Base-by-base conservation (phyloP, 345 rosid genomes). In the Camelina neglecta region DNA sequence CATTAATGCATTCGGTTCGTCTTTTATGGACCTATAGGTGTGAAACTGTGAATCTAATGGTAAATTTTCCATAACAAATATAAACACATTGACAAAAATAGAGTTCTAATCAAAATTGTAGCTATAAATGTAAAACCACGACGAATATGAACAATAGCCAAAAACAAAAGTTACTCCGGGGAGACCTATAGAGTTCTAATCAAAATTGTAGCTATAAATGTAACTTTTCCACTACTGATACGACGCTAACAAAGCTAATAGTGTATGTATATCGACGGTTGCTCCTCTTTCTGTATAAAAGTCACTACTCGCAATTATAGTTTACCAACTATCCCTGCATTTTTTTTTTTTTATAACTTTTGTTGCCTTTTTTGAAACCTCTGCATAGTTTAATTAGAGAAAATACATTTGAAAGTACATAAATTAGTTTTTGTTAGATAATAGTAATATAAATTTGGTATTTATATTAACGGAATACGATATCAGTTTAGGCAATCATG, bases 241-340 rank as follows among this genome's bases (percentile, higher is more conserved):
- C 31, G 48, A 55, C 18, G 20, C 53, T 18, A 60, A 50, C 29
- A 75, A 53, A 69, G 39, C n/a, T 21, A 21, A 21, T 21, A 21
- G 20, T 66, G 5, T 36, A 45, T 53, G 33, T 62, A 24, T 45
- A 48, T 58, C 29, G 29, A 23, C 41, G 58, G 38, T 50, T 67
- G 55, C 23, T 67, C 60, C 21, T 44, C 36, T 76, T 62, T 56
- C 35, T 47, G 26, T 55, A 26, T 71, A 63, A 71, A 71, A 77
- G 80, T 63, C 81, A 26, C 65, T 38, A 71, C 72, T 77, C 38
- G 76, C 47, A 77, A 77, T 71, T 71, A 77, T 77, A 65, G 76
- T 77, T 77, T 64, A 44, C 72, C 76, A 77, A 77, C 56, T 38
- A 56, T 69, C 71, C 26, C 73, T 77, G 57, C 73, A 29, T 18